Percentiles rank a stretch among this genome's conserved stretches.
Evolutionary conservation across 805 yeast genomes (phyloP).

Genomic region (Candida berthetii): DNA sequence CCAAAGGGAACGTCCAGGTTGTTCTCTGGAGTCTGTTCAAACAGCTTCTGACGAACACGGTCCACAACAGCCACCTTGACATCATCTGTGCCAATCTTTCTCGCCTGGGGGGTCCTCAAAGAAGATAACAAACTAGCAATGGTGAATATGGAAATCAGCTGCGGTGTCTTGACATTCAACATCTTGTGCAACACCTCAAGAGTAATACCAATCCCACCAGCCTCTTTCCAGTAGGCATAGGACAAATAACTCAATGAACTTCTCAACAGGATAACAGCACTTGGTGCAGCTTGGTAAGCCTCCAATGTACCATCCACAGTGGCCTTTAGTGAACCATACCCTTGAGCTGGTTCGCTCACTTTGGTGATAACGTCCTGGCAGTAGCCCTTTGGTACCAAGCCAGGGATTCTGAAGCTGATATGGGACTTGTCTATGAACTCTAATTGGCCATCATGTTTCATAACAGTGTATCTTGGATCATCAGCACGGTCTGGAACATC

Average conservation of each 20-base stretch:
- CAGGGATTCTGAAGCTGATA: conserved; percentile 49
- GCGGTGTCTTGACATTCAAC: conserved; percentile 4
- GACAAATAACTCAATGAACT: background rate
- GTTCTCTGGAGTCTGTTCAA: no score
- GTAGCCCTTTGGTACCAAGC: conserved; percentile 36
- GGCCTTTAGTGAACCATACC: conserved; percentile 25
- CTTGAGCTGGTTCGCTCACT: conserved; percentile 8
- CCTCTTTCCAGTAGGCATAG: background rate
- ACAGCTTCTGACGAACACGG: no score
- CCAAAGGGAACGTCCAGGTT: no score
- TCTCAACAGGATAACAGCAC: conserved; percentile 10
- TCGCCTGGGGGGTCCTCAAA: no score
- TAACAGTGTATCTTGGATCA: conserved; percentile 52
- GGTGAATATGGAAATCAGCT: conserved; percentile 20
- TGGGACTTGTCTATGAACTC: conserved; percentile 37
- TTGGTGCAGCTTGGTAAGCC: conserved; percentile 24
- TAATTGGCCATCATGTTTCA: conserved; percentile 52
- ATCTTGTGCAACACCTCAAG: background rate
- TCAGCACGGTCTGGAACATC: conserved; percentile 41
- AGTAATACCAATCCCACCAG: background rate
- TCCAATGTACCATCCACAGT: conserved; percentile 17
- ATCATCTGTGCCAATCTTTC: no score
- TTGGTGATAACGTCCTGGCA: conserved; percentile 19
- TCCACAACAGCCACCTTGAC: no score
- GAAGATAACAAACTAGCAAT: background rate